These are phyloP conservation scores for Phoma sp. DNA, from an alignment of 2,329 filamentous ascomycete genomes.

Conservation along the genomic window DNA sequence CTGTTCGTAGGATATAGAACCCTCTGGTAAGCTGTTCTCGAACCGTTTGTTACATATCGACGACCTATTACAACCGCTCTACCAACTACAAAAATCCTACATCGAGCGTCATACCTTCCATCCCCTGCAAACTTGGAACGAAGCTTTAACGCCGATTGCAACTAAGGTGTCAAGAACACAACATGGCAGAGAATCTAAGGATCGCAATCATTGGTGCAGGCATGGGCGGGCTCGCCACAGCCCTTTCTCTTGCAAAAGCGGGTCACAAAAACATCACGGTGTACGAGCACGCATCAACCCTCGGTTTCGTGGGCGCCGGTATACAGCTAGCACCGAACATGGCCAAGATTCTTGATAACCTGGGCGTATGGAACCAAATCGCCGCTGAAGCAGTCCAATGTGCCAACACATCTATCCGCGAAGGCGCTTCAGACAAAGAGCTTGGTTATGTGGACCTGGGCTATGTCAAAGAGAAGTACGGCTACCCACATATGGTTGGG, in stretches of 20 bases:
- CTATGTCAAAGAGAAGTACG: constrained; percentile 71
- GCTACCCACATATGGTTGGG: constrained; percentile 80
- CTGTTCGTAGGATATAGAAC: neutral
- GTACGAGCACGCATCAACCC: constrained; percentile 73
- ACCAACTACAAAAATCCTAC: neutral
- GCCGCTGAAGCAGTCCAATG: constrained; percentile 74
- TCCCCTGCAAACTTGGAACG: neutral
- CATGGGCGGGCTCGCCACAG: constrained; percentile 78
- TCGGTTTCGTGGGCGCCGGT: constrained; percentile 84
- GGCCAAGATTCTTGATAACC: constrained; percentile 73
- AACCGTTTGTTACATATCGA: neutral
- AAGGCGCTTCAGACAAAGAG: constrained; percentile 72
- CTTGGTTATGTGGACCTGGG: constrained; percentile 73
- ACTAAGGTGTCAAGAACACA: neutral
- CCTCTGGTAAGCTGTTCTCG: neutral
- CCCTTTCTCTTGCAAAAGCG: constrained; percentile 75
- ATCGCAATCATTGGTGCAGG: constrained; percentile 58
- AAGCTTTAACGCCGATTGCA: neutral
- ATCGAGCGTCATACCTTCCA: neutral
- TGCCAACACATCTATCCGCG: constrained; percentile 73
- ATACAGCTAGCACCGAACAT: constrained; percentile 87
- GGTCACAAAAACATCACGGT: constrained; percentile 77
- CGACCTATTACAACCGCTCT: neutral
- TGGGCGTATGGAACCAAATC: constrained; percentile 76
- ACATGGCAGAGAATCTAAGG: constrained; percentile 39